These are phyloP conservation scores for Rhynchosporium graminicola DNA, from an alignment of 2,329 filamentous ascomycete species.

Conservation along the genomic window DNA sequence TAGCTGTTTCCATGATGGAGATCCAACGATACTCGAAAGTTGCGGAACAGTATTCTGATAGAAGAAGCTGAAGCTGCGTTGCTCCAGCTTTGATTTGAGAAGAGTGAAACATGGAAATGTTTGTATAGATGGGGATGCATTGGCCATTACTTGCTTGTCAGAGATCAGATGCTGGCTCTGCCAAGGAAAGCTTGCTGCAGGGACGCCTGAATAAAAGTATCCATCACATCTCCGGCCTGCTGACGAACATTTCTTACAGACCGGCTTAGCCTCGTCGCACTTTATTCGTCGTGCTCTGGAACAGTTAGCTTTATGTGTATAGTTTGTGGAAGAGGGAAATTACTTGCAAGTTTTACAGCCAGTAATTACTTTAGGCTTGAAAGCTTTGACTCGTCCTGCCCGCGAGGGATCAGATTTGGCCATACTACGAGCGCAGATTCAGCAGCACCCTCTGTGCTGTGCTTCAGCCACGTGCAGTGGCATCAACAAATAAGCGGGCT, in stretches of 20 bases:
- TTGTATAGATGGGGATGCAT: not conserved
- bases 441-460: not conserved
- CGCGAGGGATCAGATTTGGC: not conserved
- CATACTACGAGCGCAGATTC: not conserved
- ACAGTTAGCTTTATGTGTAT: not conserved
- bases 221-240: conserved; percentile 29
- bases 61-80: conserved; percentile 27
- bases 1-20: conserved; percentile 24
- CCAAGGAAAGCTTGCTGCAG: not conserved
- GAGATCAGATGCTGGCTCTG: not conserved
- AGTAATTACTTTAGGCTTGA: conserved; percentile 9
- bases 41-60: conserved; percentile 24
- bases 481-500: not conserved
- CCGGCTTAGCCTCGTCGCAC: conserved; percentile 31
- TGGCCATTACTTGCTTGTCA: conserved; percentile 2
- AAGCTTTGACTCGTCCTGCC: conserved; percentile 1
- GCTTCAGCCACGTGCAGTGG: too few species aligned
- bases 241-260: conserved; percentile 26
- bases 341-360: conserved; percentile 13
- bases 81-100: conserved; percentile 8
- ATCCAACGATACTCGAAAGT: conserved; percentile 25
- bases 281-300: conserved; percentile 48
- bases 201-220: conserved; percentile 16
- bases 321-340: not conserved
- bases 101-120: not conserved